Evolutionary conservation across 192 early-diverging fungal species (phyloP), one percentile per base, ranked within the genome.

Genomic region (Chytriomyces hyalinus): DNA sequence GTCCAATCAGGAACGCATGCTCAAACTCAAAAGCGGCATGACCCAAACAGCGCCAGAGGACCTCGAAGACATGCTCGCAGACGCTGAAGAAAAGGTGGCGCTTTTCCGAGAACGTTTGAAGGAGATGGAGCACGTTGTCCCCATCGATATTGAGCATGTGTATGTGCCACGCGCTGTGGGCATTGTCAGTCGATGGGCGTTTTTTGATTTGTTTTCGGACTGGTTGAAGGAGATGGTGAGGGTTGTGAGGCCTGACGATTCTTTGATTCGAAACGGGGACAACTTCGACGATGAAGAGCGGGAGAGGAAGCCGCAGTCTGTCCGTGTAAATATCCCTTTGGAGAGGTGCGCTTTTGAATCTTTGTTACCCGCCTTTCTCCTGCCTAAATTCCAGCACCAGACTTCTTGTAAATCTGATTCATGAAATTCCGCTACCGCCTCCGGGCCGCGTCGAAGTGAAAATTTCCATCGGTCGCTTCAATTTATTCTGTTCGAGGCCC

Each of bases 381-480:
- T 46, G 20, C 17, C 49, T 72, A 36, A 13, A 84, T 47, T 6
- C 24, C 5, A 0, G 51, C 9, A 48, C 11, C 17, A 71, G 92
- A 65, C 89, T 84, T 59, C 80, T 94, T 10, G 69, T 84, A 17
- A 93, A 95, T 73, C 72, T 95, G 26, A 84, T 95, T 13, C 81
- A 89, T 65, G 92, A 95, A 70, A 80, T 95, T 10, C 91, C 88
- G 49, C 60, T 93, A 22, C 93, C 93, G n/a, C 93, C 93, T 9
- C 91, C 91, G 49, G 93, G 93, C 11, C 91, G 90, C 70, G 83
- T 92, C 28, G 93, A 95, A 77, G 81, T 94, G 7, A 87, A 87
- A 15, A 84, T 95, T n/a, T 82, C 85, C 5, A 83, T 94, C 73
- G 89, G 90, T 22, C 79, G 88, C 51, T 73, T 84, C 66, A 67